Percentiles rank a stretch among this genome's conserved stretches.
Conservation (phyloP, 208 protist species). For the Leishmania tropica region DNA sequence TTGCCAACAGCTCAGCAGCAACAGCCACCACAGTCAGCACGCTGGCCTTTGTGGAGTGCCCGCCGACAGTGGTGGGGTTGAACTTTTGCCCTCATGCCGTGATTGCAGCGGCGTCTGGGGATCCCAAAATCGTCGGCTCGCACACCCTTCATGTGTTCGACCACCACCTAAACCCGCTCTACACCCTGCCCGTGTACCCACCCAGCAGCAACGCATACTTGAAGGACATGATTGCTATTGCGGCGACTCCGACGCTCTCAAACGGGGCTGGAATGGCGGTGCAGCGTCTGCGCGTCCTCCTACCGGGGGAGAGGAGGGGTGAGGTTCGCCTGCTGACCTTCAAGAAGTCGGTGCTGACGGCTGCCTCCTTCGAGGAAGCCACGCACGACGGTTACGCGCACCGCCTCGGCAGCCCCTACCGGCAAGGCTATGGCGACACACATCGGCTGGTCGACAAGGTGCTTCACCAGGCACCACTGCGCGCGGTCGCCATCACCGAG, state of each 20-base stretch:
- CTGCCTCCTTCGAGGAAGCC: conserved; percentile 9
- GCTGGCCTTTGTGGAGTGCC: conserved; percentile 30
- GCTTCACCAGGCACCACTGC: conserved; percentile 45
- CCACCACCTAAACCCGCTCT: conserved; percentile 24
- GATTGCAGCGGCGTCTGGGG: conserved; percentile 32
- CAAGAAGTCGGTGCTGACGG: conserved; percentile 23
- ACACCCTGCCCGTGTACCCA: conserved; percentile 29
- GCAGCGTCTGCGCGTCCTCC: conserved; percentile 40
- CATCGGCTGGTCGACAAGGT: conserved; percentile 31
- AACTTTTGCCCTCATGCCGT: conserved; percentile 33
- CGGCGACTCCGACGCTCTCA: conserved; percentile 27
- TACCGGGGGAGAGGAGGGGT: conserved; percentile 46
- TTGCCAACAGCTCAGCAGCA: conserved; percentile 9
- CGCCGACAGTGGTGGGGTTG: conserved; percentile 26
- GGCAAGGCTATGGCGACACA: conserved; percentile 9
- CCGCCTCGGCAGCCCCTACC: not conserved
- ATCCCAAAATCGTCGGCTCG: conserved; percentile 29
- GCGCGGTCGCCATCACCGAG: conserved; percentile 57
- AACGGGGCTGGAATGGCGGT: conserved; percentile 30
- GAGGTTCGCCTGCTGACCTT: conserved; percentile 51
- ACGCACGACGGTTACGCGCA: not conserved
- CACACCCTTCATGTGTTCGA: conserved; percentile 42
- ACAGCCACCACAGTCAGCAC: conserved; percentile 6
- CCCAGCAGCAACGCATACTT: conserved; percentile 35
- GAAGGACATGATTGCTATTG: conserved; percentile 45